Conservation (phyloP, 2,329 filamentous ascomycete genomes). For the Thielaviopsis punctulata region DNA sequence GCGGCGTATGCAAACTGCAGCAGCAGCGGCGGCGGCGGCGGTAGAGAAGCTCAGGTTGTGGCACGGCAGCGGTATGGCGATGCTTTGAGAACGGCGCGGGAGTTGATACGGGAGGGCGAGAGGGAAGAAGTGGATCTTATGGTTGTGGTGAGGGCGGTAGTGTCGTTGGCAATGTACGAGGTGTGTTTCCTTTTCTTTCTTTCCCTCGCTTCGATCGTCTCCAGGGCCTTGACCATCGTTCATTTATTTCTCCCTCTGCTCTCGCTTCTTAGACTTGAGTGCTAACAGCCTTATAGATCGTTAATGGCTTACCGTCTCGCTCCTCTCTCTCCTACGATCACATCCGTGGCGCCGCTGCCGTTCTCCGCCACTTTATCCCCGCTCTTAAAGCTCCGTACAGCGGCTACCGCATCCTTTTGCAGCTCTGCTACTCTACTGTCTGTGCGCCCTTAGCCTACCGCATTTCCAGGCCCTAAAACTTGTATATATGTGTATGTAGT, state of each 20-base stretch:
- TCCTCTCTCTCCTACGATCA: background rate
- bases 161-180: background rate
- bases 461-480: background rate
- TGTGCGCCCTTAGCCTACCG: background rate
- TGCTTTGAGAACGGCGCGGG: background rate
- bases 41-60: constrained; percentile 22
- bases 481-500: too few relatives aligned
- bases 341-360: background rate
- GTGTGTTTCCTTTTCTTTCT: background rate
- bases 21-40: too few relatives aligned
- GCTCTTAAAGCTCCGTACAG: background rate
- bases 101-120: background rate
- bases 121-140: background rate
- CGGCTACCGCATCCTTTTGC: background rate
- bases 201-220: too few relatives aligned
- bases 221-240: too few relatives aligned
- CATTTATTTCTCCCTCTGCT: too few relatives aligned
- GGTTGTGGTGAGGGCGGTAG: background rate
- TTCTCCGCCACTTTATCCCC: background rate
- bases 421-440: background rate
- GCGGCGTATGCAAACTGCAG: constrained; percentile 40
- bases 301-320: background rate
- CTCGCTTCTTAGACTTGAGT: too few relatives aligned
- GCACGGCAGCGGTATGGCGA: background rate
- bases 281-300: background rate